These are phyloP conservation scores for Globisporangium canariense DNA, from an alignment of 352 stramenopile genomes.

Conservation along the genomic window DNA sequence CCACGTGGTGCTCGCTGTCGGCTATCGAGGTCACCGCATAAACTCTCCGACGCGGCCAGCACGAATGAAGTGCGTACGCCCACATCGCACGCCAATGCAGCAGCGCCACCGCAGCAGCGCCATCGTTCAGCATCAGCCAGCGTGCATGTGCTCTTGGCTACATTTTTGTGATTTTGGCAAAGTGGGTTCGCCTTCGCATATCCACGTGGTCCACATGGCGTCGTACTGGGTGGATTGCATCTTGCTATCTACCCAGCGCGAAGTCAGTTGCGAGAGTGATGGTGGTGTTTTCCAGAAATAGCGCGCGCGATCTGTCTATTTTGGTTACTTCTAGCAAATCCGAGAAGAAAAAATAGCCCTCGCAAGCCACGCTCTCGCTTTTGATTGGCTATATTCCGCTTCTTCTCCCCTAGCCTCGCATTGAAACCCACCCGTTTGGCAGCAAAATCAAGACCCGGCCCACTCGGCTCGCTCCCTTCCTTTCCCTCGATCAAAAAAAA, in stretches of 20 bases:
- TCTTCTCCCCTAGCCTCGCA: conserved; percentile 8
- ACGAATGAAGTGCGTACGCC: neutral
- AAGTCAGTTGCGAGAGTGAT: conserved; percentile 6
- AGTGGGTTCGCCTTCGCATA: conserved; percentile 11
- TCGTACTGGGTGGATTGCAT: neutral
- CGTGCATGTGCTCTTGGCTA: conserved; percentile 1
- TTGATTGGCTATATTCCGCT: conserved; percentile 1
- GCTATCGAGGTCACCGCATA: neutral
- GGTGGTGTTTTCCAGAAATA: conserved; percentile 7
- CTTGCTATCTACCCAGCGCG: neutral
- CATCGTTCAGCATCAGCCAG: neutral
- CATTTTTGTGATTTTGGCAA: conserved; percentile 1
- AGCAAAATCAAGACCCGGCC: neutral
- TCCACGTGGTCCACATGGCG: conserved; percentile 6
- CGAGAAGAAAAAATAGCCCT: neutral
- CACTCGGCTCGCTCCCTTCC: neutral
- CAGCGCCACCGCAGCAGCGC: neutral
- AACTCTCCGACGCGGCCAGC: neutral
- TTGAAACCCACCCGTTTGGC: neutral
- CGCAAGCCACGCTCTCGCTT: conserved; percentile 8
- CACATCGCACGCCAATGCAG: neutral
- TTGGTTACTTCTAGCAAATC: neutral
- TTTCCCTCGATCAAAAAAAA: conserved; percentile 12
- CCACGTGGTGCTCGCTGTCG: neutral
- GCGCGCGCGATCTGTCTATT: neutral